A percentile compares a stretch with the other conserved stretches of the same genome.
Evolutionary conservation across 257 asterid genomes (phyloP).

Genomic region (Apocynum venetum): DNA sequence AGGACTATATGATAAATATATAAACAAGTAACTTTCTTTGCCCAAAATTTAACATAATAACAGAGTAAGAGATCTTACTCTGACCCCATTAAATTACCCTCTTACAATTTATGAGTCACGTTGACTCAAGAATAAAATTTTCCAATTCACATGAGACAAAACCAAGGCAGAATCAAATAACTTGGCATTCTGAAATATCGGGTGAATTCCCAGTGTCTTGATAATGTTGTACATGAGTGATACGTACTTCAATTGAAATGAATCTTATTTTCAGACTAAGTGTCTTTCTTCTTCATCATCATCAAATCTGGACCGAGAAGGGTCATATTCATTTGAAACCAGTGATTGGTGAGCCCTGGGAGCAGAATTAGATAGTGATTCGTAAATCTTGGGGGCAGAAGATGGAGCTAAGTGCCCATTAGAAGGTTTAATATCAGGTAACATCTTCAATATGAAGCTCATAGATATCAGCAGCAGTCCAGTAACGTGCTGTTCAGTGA

Average conservation of each 20-base stretch:
- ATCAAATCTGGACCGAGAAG: slow-evolving; percentile 37
- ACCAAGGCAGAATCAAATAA: neutral
- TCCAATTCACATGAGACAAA: neutral
- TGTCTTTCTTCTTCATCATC: slow-evolving; percentile 67
- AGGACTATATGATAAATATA: too few species aligned
- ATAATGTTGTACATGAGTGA: neutral
- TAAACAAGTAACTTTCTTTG: too few species aligned
- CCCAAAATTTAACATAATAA: too few species aligned
- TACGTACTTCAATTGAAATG: slow-evolving; percentile 5
- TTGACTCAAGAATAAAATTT: too few species aligned
- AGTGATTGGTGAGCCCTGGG: slow-evolving; percentile 15
- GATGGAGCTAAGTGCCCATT: slow-evolving; percentile 20
- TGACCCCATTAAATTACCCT: too few species aligned
- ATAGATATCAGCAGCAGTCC: slow-evolving; percentile 69
- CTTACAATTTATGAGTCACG: too few species aligned
- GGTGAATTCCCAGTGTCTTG: neutral
- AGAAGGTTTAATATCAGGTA: slow-evolving; percentile 58
- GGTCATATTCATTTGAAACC: slow-evolving; percentile 23
- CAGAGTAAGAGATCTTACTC: too few species aligned
- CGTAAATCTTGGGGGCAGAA: slow-evolving; percentile 7
- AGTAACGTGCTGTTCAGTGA: slow-evolving; percentile 75
- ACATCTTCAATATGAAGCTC: slow-evolving; percentile 80
- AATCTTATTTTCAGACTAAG: slow-evolving; percentile 43
- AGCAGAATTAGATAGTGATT: slow-evolving; percentile 17
- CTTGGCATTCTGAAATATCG: neutral